Evolutionary conservation across 2,329 filamentous ascomycete species (phyloP).

Genomic region (Fusarium luffae): DNA sequence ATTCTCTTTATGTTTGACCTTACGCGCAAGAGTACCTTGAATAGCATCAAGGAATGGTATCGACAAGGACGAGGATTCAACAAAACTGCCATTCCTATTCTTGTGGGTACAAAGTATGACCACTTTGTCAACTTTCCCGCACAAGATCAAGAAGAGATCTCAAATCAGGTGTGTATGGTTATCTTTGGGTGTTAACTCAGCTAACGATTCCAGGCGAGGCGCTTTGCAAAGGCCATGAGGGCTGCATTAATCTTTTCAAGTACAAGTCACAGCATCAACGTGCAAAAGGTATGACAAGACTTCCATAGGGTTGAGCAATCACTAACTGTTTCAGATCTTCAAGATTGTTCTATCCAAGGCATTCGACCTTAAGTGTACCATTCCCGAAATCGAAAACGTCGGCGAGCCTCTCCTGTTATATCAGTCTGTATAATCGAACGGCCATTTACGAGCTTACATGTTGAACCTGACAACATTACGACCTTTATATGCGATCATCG

Average conservation of each 20-base stretch:
- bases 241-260: conserved; percentile 98
- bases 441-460: conserved; percentile 38
- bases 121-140: conserved; percentile 99
- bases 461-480: conserved; percentile 39
- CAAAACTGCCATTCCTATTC: conserved; percentile 98
- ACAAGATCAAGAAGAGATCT: conserved; percentile 98
- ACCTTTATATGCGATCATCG: conserved; percentile 27
- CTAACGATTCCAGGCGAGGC: conserved; percentile 74
- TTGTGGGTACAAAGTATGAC: conserved; percentile 98
- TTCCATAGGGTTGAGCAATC: neutral
- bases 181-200: neutral
- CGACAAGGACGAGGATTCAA: conserved; percentile 97
- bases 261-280: conserved; percentile 99
- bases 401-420: conserved; percentile 96
- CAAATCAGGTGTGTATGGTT: conserved; percentile 76
- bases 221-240: conserved; percentile 98
- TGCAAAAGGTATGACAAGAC: conserved; percentile 80
- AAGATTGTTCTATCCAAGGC: conserved; percentile 99
- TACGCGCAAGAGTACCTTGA: conserved; percentile 96
- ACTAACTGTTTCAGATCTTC: conserved; percentile 77
- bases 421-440: conserved; percentile 64
- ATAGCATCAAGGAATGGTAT: conserved; percentile 99
- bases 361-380: conserved; percentile 98
- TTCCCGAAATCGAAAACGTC: conserved; percentile 98
- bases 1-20: conserved; percentile 99